These are phyloP conservation scores for baker's yeast (Saccharomyces cerevisiae) DNA, from an alignment of 805 yeast species.

Conservation along the genomic window DNA sequence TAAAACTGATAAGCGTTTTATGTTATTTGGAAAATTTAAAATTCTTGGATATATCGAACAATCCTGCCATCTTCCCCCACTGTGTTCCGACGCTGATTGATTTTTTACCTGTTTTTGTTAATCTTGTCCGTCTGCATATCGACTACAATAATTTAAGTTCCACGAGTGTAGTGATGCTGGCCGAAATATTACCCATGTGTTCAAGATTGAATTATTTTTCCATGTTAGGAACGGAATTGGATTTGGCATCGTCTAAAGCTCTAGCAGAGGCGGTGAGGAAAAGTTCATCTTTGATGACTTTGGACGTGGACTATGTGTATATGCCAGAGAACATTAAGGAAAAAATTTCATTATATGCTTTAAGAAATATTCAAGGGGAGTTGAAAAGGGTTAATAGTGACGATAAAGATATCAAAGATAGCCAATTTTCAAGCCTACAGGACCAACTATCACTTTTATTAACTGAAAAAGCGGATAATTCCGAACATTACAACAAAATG, in stretches of 20 bases:
- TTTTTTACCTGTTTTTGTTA: slow-evolving; percentile 63
- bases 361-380: slow-evolving; percentile 68
- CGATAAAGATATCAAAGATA: slow-evolving; percentile 1
- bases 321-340: slow-evolving; percentile 55
- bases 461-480: slow-evolving; percentile 30
- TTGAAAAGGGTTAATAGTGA: slow-evolving; percentile 23
- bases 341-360: slow-evolving; percentile 64
- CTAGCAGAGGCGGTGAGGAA: slow-evolving; percentile 58
- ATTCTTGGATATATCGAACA: slow-evolving; percentile 72
- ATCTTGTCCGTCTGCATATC: slow-evolving; percentile 56
- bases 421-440: slow-evolving; percentile 53
- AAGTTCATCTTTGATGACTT: slow-evolving; percentile 51
- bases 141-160: slow-evolving; percentile 59
- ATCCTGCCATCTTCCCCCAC: slow-evolving; percentile 59
- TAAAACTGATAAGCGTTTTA: slow-evolving; percentile 38
- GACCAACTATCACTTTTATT: slow-evolving; percentile 36
- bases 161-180: slow-evolving; percentile 49
- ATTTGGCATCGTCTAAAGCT: slow-evolving; percentile 53
- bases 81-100: slow-evolving; percentile 45
- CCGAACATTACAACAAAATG: slow-evolving; percentile 21
- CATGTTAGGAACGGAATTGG: slow-evolving; percentile 56
- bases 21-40: slow-evolving; percentile 51
- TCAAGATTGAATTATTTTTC: slow-evolving; percentile 57
- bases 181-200: slow-evolving; percentile 68
- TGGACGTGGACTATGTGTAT: slow-evolving; percentile 55